phyloP scores from a whole-genome alignment of 2,329 filamentous ascomycete genomes.

The Phialophora tarda region DNA sequence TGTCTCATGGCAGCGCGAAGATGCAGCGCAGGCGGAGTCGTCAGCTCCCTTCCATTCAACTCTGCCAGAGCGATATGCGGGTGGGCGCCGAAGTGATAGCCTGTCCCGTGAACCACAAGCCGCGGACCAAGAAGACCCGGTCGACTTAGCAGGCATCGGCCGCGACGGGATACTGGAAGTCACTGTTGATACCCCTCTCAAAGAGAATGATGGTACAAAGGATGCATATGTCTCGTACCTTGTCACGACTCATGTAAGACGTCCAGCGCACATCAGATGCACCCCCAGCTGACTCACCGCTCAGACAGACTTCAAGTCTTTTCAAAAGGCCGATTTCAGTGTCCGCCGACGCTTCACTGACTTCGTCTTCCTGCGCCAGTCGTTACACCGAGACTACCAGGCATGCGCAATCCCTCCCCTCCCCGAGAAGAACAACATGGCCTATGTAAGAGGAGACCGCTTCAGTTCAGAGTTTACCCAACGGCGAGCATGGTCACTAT shows the following conservation, averaged over 20 bases:
- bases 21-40: conserved; percentile 54
- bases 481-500: conserved; percentile 84
- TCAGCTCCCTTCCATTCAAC: conserved; percentile 40
- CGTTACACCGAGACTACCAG: conserved; percentile 83
- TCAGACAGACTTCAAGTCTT: conserved; percentile 91
- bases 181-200: conserved; percentile 79
- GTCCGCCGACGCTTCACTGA: conserved; percentile 95
- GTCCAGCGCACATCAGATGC: conserved; percentile 14
- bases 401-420: conserved; percentile 91
- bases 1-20: conserved; percentile 75
- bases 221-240: conserved; percentile 96
- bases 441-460: conserved; percentile 94
- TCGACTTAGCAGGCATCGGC: conserved; percentile 68
- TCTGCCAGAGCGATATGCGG: conserved; percentile 42
- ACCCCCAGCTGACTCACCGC: conserved; percentile 17
- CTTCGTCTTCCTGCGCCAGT: conserved; percentile 95
- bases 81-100: conserved; percentile 56
- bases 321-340: conserved; percentile 77
- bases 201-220: conserved; percentile 95
- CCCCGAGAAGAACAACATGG: conserved; percentile 98
- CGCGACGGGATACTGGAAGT: conserved; percentile 80
- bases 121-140: conserved; percentile 57
- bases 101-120: conserved; percentile 54
- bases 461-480: conserved; percentile 92
- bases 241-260: conserved; percentile 80